A percentile compares a stretch with the other conserved stretches of the same genome.
These are phyloP conservation scores for Fraxinus albicans DNA, from an alignment of 305 asterid species.

Conservation along the genomic window DNA sequence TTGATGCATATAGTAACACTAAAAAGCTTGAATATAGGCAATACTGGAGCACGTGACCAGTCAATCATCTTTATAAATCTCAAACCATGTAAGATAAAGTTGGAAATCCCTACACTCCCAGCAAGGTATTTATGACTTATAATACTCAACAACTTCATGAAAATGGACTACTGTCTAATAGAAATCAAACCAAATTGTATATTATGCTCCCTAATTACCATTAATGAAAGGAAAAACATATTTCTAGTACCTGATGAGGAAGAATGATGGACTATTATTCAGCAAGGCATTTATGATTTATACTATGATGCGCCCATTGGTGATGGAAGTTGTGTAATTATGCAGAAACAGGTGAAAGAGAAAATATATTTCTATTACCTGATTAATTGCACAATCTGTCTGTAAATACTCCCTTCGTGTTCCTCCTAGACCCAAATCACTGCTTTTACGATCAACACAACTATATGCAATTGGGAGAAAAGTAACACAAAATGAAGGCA, in stretches of 20 bases:
- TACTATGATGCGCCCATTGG: neutral
- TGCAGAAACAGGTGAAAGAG: constrained; percentile 8
- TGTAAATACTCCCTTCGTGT: constrained; percentile 75
- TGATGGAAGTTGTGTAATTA: neutral
- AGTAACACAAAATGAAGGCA: constrained; percentile 12
- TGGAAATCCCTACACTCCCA: neutral
- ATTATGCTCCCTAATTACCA: neutral
- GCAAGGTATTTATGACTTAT: constrained; percentile 1
- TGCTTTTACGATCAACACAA: constrained; percentile 87
- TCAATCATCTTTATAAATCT: constrained; percentile 7
- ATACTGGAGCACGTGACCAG: neutral
- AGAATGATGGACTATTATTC: no score
- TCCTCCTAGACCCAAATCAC: constrained; percentile 87
- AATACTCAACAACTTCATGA: neutral
- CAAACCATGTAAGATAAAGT: constrained; percentile 8
- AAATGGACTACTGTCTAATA: neutral
- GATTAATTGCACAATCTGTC: constrained; percentile 87
- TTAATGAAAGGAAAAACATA: neutral
- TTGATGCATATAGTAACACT: neutral
- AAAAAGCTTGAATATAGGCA: constrained; percentile 1
- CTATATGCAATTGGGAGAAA: constrained; percentile 38
- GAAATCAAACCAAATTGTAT: neutral
- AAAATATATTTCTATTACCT: constrained; percentile 35
- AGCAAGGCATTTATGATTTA: no score
- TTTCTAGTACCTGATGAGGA: no score